Percentiles rank a stretch among this genome's conserved stretches.
phyloP scores from a whole-genome alignment of 495 filamentous ascomycete genomes.

The Thermothielavioides terrestris region DNA sequence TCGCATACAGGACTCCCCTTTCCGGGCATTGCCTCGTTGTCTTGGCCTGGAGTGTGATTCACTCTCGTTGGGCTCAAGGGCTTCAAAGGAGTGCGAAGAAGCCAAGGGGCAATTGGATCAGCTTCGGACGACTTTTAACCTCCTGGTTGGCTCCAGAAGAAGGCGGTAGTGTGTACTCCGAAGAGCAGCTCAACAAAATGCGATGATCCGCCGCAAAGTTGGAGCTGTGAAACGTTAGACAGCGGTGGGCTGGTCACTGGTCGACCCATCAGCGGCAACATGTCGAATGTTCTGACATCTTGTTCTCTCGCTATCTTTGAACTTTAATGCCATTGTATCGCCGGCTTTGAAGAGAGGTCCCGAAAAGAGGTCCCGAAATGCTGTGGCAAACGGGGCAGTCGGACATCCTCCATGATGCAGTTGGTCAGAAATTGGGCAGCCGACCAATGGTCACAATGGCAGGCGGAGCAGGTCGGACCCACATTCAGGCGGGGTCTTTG shows the following conservation, averaged over 20 bases:
- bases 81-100: too few species aligned
- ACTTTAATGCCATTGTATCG: too few species aligned
- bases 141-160: conserved; percentile 15
- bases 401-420: too few species aligned
- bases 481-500: conserved; percentile 8
- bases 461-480: not conserved
- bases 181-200: conserved; percentile 6
- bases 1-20: not conserved
- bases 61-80: not conserved
- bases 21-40: conserved; percentile 9
- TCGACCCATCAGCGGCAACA: too few species aligned
- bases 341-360: too few species aligned
- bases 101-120: not conserved
- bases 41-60: not conserved
- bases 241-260: too few species aligned
- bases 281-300: too few species aligned
- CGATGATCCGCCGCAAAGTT: not conserved
- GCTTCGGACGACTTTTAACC: conserved; percentile 5
- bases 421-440: not conserved
- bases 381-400: too few species aligned
- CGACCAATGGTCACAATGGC: not conserved
- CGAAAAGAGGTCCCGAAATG: too few species aligned
- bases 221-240: not conserved
- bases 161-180: too few species aligned
- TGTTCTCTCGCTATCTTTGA: too few species aligned